Evolutionary conservation across 2,329 filamentous ascomycete species (phyloP), one percentile per base, ranked within the genome.

Genomic region (Thielaviopsis populi): DNA sequence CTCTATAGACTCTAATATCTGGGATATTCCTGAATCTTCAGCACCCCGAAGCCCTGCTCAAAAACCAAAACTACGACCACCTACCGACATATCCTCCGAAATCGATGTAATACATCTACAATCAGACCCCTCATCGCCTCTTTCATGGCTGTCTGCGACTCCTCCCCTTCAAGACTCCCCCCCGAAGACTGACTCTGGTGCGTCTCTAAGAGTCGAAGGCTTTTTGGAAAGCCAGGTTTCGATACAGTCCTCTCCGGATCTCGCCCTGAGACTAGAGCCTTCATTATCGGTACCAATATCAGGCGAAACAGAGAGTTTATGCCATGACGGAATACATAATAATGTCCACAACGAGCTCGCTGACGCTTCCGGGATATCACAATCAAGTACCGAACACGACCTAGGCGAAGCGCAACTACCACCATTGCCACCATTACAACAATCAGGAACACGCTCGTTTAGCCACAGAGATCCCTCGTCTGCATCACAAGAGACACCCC

Each of bases 1-100:
- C 40, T 61, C 63, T n/a, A 53, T 63, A 30, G 41, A 46, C 59
- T 41, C 56, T 13, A 22, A 62, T 59, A 42, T 66, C 19, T 66
- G 62, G 62, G 63, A 66, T 22, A 62, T 66, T 37, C 65, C 62
- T 22, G 50, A 48, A 40, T 66, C 64, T 1, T 63, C 64, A 24
- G 42, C 58, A 30, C 7, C 24, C 24, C 42, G 2, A 13, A 46
- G 22, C 10, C 30, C 40, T 3, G 41, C n/a, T 17, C 15, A 15
- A 30, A 11, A n/a, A 27, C 5, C n/a, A 54, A 41, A 13, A 22
- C 60, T n/a, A 24, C 24, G 11, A 24, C 22, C 17, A 42, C 11
- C n/a, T 5, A 37, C 33, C 11, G 27, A 63, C 11, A 62, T 53
- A 41, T 53, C 53, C 19, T 62, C 53, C 10, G 48, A 37, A 30